Conservation (phyloP, 2,329 filamentous ascomycete species). For the Lojkania enalia region DNA sequence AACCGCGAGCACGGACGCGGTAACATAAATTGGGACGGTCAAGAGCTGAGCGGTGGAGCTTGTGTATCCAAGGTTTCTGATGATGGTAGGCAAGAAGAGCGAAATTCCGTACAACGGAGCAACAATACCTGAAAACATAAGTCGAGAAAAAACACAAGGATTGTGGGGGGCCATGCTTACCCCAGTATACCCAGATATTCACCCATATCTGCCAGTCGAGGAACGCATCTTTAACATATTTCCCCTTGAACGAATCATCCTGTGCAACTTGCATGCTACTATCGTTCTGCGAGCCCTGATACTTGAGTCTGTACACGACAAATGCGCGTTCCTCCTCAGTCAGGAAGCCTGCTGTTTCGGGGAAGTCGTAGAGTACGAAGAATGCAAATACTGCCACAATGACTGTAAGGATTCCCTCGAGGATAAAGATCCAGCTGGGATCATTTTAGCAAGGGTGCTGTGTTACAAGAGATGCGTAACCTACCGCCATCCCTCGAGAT, state of each 20-base stretch:
- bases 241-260: constrained; percentile 70
- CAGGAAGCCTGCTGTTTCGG: constrained; percentile 62
- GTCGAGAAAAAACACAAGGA: not conserved
- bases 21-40: constrained; percentile 50
- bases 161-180: constrained; percentile 51
- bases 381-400: constrained; percentile 39
- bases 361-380: constrained; percentile 66
- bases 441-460: not conserved
- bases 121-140: constrained; percentile 37
- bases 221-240: constrained; percentile 49
- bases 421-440: constrained; percentile 41
- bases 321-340: constrained; percentile 57
- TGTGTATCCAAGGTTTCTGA: constrained; percentile 46
- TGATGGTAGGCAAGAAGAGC: constrained; percentile 53
- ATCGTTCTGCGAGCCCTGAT: constrained; percentile 48
- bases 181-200: constrained; percentile 65
- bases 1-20: constrained; percentile 41
- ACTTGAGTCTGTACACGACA: constrained; percentile 64
- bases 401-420: constrained; percentile 42
- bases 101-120: constrained; percentile 45
- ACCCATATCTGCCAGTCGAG: constrained; percentile 54
- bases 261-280: constrained; percentile 69
- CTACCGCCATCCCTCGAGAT: constrained; percentile 33
- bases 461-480: not conserved
- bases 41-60: constrained; percentile 47